These are phyloP conservation scores for Mucor lusitanicus DNA, from an alignment of 371 early-diverging fungal species.

Conservation along the genomic window DNA sequence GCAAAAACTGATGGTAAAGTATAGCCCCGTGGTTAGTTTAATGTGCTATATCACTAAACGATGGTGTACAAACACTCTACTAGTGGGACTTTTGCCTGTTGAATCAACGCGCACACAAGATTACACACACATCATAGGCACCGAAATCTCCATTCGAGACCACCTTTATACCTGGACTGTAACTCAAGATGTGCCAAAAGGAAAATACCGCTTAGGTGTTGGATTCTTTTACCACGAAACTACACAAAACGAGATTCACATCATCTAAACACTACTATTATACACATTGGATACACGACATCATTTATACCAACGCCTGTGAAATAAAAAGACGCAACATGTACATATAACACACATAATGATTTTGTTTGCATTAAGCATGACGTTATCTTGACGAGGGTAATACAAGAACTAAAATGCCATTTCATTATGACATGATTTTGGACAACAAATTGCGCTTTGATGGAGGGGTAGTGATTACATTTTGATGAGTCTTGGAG, in stretches of 20 bases:
- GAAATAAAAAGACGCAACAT: too few relatives aligned
- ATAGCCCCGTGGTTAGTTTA: not conserved
- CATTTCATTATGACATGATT: not conserved
- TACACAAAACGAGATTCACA: not conserved
- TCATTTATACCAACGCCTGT: not conserved
- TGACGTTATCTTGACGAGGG: slow-evolving; percentile 6
- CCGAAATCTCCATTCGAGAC: slow-evolving; percentile 12
- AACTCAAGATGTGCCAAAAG: slow-evolving; percentile 12
- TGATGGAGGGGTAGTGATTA: too few relatives aligned
- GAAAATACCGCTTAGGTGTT: slow-evolving; percentile 20
- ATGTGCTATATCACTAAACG: not conserved
- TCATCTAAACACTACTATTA: not conserved
- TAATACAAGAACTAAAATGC: not conserved
- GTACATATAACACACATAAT: not conserved
- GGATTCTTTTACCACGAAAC: slow-evolving; percentile 26
- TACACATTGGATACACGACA: not conserved
- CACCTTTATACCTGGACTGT: slow-evolving; percentile 14
- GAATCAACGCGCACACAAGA: slow-evolving; percentile 12
- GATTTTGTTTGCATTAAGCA: not conserved
- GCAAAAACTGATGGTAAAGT: slow-evolving; percentile 19
- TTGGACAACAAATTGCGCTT: not conserved
- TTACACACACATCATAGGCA: slow-evolving; percentile 14
- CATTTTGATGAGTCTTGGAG: too few relatives aligned
- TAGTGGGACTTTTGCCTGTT: slow-evolving; percentile 18
- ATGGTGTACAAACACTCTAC: too few relatives aligned